phyloP scores from a whole-genome alignment of 2,329 filamentous ascomycete genomes.

The Aspergillus ustus region DNA sequence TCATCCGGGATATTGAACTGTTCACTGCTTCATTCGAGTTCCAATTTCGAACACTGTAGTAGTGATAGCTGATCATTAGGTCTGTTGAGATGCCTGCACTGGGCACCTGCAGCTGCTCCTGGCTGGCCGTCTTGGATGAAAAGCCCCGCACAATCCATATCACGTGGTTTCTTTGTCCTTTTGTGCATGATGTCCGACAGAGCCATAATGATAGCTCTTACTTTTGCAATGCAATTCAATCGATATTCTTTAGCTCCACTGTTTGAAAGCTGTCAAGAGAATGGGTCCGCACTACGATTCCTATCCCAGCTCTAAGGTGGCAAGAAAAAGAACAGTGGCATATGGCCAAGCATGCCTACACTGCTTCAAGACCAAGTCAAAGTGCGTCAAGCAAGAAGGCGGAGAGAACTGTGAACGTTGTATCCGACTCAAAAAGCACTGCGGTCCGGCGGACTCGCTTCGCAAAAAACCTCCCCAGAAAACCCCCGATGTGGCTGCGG shows the following conservation, averaged over 20 bases:
- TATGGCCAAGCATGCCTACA: constrained; percentile 4
- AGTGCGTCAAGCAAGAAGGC: constrained; percentile 1
- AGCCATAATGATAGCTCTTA: neutral
- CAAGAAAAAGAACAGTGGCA: neutral
- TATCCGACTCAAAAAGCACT: constrained; percentile 5
- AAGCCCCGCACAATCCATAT: neutral
- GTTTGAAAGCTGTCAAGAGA: neutral
- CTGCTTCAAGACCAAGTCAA: constrained; percentile 12
- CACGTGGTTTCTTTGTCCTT: constrained; percentile 2
- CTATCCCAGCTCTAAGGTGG: neutral
- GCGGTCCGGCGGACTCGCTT: constrained; percentile 1
- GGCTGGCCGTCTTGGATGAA: neutral
- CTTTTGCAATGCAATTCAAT: neutral
- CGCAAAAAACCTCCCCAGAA: constrained; percentile 5
- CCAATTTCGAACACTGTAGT: neutral
- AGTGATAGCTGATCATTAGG: neutral
- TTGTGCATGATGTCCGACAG: neutral
- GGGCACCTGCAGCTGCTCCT: neutral
- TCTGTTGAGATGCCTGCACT: neutral
- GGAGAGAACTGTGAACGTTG: constrained; percentile 1
- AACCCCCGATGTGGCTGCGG: neutral
- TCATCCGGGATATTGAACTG: neutral
- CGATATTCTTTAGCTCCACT: neutral
- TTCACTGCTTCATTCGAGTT: neutral
- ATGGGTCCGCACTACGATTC: neutral